Evolutionary conservation across 2,329 filamentous ascomycete genomes (phyloP).

Genomic region (Passalora sequoiae): DNA sequence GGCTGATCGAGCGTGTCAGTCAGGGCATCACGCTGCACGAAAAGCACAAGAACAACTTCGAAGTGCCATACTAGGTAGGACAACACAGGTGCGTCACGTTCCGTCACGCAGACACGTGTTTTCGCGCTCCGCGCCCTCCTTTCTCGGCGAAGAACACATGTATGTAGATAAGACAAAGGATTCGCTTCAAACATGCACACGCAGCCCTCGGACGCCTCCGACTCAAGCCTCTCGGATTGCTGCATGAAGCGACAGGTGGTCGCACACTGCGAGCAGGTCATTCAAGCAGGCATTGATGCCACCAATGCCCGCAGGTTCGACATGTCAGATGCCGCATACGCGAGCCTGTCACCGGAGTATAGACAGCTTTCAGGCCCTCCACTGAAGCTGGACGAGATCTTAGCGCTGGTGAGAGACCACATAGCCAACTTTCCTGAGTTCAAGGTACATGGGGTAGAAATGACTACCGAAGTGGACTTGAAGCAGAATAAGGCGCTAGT

Average conservation of each 20-base stretch:
- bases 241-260: neutral
- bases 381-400: neutral
- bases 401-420: neutral
- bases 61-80: too few relatives aligned
- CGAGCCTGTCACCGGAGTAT: neutral
- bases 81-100: too few relatives aligned
- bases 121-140: too few relatives aligned
- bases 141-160: too few relatives aligned
- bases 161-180: too few relatives aligned
- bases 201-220: neutral
- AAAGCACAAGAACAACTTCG: too few relatives aligned
- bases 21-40: too few relatives aligned
- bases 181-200: neutral
- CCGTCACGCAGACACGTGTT: too few relatives aligned
- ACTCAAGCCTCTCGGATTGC: too few relatives aligned
- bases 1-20: too few relatives aligned
- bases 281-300: neutral
- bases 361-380: neutral
- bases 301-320: neutral
- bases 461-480: neutral
- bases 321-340: neutral
- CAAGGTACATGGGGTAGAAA: neutral
- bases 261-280: neutral
- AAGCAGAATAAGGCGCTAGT: neutral
- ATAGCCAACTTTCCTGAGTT: neutral